These are phyloP conservation scores for Deinandra increscens DNA, from an alignment of 129 eudicot species.

Conservation along the genomic window DNA sequence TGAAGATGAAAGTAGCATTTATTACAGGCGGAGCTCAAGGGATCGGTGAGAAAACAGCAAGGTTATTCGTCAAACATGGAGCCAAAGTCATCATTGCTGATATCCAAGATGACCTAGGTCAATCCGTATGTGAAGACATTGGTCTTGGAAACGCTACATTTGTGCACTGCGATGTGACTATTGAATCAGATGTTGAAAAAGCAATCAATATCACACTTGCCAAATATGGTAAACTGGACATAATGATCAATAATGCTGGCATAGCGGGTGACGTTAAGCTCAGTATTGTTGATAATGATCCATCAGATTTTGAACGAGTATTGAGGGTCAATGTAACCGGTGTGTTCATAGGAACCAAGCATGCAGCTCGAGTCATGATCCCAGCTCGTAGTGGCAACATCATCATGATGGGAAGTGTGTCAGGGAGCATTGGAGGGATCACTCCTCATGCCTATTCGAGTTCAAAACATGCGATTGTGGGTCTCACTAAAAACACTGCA, in stretches of 20 bases:
- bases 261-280: slow-evolving; percentile 13
- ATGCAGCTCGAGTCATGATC: slow-evolving; percentile 31
- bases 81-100: slow-evolving; percentile 24
- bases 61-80: slow-evolving; percentile 22
- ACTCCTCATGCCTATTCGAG: slow-evolving; percentile 24
- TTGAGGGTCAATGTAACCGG: slow-evolving; percentile 20
- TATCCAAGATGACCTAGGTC: slow-evolving; percentile 30
- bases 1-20: slow-evolving; percentile 26
- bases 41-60: slow-evolving; percentile 35
- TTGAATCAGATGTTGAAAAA: slow-evolving; percentile 28
- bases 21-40: slow-evolving; percentile 40
- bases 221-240: slow-evolving; percentile 31
- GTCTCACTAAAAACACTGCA: slow-evolving; percentile 30
- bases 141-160: slow-evolving; percentile 21
- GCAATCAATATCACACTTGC: slow-evolving; percentile 9
- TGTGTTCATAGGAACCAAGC: slow-evolving; percentile 18
- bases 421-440: slow-evolving; percentile 14
- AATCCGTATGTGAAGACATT: slow-evolving; percentile 23
- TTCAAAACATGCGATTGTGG: slow-evolving; percentile 39
- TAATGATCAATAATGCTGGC: slow-evolving; percentile 33
- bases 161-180: slow-evolving; percentile 14
- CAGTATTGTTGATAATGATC: slow-evolving; percentile 13
- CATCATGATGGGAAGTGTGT: slow-evolving; percentile 23
- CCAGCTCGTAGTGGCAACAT: not conserved
- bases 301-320: slow-evolving; percentile 5